These are phyloP conservation scores for Kwoniella bestiolae DNA, from an alignment of 768 basidiomycete genomes.

Conservation along the genomic window DNA sequence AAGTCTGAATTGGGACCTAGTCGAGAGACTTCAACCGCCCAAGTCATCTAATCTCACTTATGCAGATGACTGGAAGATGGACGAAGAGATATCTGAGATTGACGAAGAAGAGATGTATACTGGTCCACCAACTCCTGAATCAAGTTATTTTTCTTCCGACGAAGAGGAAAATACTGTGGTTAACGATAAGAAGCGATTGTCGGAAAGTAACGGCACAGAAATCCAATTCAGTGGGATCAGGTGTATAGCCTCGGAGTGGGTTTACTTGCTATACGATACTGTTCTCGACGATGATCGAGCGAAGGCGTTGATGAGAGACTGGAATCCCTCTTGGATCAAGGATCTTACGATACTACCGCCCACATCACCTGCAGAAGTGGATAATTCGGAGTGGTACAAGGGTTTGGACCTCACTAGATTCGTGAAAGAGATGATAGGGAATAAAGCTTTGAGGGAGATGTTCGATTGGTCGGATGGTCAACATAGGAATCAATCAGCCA, in stretches of 20 bases:
- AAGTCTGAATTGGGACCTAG: conserved; percentile 31
- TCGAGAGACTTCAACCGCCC: conserved; percentile 32
- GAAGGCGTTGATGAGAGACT: conserved; percentile 1
- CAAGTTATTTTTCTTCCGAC: conserved; percentile 20
- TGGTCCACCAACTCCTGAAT: conserved; percentile 40
- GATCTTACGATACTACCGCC: neutral
- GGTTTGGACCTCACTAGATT: conserved; percentile 21
- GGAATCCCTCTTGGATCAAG: conserved; percentile 24
- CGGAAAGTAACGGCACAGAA: neutral
- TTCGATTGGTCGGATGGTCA: neutral
- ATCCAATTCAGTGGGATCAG: conserved; percentile 21
- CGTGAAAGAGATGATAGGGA: conserved; percentile 27
- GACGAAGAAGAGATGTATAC: conserved; percentile 35
- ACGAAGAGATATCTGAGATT: conserved; percentile 28
- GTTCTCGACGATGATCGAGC: neutral
- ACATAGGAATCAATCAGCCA: no score
- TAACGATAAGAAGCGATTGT: neutral
- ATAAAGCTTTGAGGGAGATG: conserved; percentile 20
- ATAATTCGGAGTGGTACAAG: neutral
- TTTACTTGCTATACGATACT: conserved; percentile 10
- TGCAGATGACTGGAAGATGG: conserved; percentile 37
- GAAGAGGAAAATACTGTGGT: conserved; percentile 1
- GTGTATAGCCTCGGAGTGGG: conserved; percentile 36
- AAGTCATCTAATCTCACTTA: conserved; percentile 25
- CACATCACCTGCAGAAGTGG: conserved; percentile 3